Evolutionary conservation across 805 yeast species (phyloP), one percentile per base, ranked within the genome.

Genomic region (Candida morakotiae): DNA sequence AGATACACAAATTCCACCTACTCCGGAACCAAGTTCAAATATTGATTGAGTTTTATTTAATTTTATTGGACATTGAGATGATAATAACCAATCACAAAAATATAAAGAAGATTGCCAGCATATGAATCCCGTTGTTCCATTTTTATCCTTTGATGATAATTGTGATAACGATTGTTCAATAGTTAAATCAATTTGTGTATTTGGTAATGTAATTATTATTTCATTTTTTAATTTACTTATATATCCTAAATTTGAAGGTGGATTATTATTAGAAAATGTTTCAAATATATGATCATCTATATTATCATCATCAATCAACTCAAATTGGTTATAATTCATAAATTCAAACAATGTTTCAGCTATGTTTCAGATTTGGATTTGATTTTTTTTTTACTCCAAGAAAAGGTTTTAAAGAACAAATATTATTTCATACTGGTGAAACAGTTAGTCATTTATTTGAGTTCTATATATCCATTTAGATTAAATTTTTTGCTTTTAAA

Each of bases 401-500:
- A n/a, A n/a, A n/a, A n/a, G n/a, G n/a, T n/a, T n/a, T n/a, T n/a
- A n/a, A n/a, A n/a, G n/a, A n/a, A n/a, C n/a, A n/a, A n/a, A n/a
- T n/a, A n/a, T n/a, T n/a, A n/a, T n/a, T n/a, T n/a, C n/a, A n/a
- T n/a, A n/a, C n/a, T n/a, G n/a, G n/a, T n/a, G n/a, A n/a, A n/a
- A n/a, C n/a, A n/a, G n/a, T n/a, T n/a, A n/a, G n/a, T n/a, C n/a
- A n/a, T n/a, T n/a, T n/a, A n/a, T n/a, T n/a, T n/a, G n/a, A n/a
- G n/a, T n/a, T n/a, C n/a, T n/a, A n/a, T n/a, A n/a, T n/a, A n/a
- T n/a, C 29, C 7, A 15, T 4, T 16, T 74, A 88, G 45, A 91
- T 73, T 48, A 87, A 63, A 43, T 77, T 73, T 68, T 83, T 88
- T 42, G 89, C 89, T 42, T 76, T 64, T 52, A 93, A 73, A 38